Evolutionary conservation across 2,329 filamentous ascomycete genomes (phyloP).

Genomic region (Sporothrix luriei): DNA sequence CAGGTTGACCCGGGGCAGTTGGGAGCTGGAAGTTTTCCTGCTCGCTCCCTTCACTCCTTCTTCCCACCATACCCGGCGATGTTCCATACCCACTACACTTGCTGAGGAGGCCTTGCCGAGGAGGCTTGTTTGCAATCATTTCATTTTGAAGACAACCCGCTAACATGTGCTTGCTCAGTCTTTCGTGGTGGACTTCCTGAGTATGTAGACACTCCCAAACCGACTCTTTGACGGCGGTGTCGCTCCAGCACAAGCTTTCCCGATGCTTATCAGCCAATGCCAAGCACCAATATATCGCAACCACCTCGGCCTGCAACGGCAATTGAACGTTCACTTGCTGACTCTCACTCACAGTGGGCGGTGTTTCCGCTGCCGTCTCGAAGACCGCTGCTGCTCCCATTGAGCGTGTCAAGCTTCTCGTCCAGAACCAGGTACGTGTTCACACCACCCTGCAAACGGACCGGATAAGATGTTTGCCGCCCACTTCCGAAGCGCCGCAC

Average conservation of each 20-base stretch:
- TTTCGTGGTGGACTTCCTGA: conserved; percentile 98
- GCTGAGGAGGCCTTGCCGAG: background rate
- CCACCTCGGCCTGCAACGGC: background rate
- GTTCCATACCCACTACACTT: background rate
- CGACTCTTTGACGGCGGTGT: background rate
- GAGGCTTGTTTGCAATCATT: background rate
- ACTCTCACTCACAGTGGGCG: conserved; percentile 74
- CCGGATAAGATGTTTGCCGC: conserved; percentile 9
- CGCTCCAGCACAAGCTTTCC: background rate
- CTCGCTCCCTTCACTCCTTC: background rate
- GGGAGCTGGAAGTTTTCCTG: conserved; percentile 13
- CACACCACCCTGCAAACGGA: background rate
- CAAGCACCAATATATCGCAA: background rate
- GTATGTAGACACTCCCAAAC: conserved; percentile 63
- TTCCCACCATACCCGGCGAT: background rate
- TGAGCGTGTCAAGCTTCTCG: conserved; percentile 99
- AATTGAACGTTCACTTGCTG: conserved; percentile 29
- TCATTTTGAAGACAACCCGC: background rate
- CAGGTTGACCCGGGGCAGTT: background rate
- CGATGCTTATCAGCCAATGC: conserved; percentile 19
- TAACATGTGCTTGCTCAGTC: conserved; percentile 60
- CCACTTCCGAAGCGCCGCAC: background rate
- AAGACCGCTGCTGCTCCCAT: conserved; percentile 99
- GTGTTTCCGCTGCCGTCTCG: conserved; percentile 99
- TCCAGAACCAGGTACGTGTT: conserved; percentile 96